A percentile compares a stretch with the other conserved stretches of the same genome.
phyloP scores from a whole-genome alignment of 331 rosid genomes.

The Spiraea crenata region DNA sequence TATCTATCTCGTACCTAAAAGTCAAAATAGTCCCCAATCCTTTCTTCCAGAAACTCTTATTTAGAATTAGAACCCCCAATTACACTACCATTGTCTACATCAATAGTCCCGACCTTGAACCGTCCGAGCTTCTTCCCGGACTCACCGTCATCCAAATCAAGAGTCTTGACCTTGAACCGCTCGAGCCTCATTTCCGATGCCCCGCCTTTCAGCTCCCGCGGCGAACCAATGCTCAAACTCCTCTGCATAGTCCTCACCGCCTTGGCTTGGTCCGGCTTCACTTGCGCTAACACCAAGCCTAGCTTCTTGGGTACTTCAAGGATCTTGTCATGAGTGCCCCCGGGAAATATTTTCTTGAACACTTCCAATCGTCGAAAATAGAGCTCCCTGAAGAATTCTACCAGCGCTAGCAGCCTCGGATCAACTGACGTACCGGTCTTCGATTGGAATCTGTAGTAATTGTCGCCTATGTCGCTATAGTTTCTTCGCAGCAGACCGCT shows the following conservation, averaged over 20 bases:
- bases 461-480: not conserved
- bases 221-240: constrained; percentile 36
- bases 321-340: not conserved
- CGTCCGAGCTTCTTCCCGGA: too few relatives aligned
- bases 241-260: constrained; percentile 16
- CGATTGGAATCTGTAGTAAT: constrained; percentile 18
- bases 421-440: constrained; percentile 11
- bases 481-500: constrained; percentile 17
- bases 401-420: constrained; percentile 23
- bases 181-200: constrained; percentile 17
- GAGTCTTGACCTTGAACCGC: constrained; percentile 30
- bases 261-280: not conserved
- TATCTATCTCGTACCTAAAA: too few relatives aligned
- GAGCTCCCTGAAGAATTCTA: constrained; percentile 32
- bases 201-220: not conserved
- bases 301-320: constrained; percentile 15
- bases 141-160: constrained; percentile 11
- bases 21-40: too few relatives aligned
- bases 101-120: too few relatives aligned
- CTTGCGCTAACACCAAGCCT: constrained; percentile 11
- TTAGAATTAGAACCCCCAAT: too few relatives aligned
- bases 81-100: too few relatives aligned
- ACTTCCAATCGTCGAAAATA: constrained; percentile 23
- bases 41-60: too few relatives aligned
- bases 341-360: constrained; percentile 24